Base-by-base conservation (phyloP, 2,329 filamentous ascomycete genomes). In the Xylariales sp. region DNA sequence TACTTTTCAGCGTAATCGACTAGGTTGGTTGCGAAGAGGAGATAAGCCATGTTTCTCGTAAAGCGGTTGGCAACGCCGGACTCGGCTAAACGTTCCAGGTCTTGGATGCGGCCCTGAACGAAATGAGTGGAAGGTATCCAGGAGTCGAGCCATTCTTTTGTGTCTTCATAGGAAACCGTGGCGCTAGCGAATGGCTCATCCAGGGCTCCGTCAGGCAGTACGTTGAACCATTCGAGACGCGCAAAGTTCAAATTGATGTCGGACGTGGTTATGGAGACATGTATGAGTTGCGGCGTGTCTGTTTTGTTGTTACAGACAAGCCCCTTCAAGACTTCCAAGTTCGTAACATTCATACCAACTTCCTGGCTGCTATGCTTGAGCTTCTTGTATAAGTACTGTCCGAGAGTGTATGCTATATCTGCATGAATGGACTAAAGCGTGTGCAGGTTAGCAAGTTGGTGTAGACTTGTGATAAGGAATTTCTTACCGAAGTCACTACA, bases 41-140 rank as follows among this genome's bases (percentile, higher is more conserved):
- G 88, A 82, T 91, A 91, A 8, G 88, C 87, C 84, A 90, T 89
- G 50, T 84, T 86, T 48, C 86, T 84, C 66, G 86, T 83, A 59
- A 91, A 83, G 69, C 88, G 86, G 78, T 87, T 87, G 49, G 88
- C 88, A 49, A 82, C 81, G 32, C 89, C 89, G 43, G 80, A 82
- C 55, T 84, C 79, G 2, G 86, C 86, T 71, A 87, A 87, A 62
- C 84, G 74, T 61, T 81, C 75, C 2, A 85, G 79, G 53, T 76
- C 78, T 6, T 82, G 76, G 63, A 85, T 80, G 52, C 83, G 82
- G 58, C 79, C 80, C 72, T 85, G 82, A 69, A 91, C 83, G 28
- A 89, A 80, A 73, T 90, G 90, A 48, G 85, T 81, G 64, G 83
- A 83, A 39, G 86, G 86, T 48, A 81, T 77, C 87, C 87, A 90